Percentiles rank a stretch among this genome's conserved stretches.
Conservation (phyloP, 2,329 filamentous ascomycete genomes). For the Raffaelea ambrosiae region DNA sequence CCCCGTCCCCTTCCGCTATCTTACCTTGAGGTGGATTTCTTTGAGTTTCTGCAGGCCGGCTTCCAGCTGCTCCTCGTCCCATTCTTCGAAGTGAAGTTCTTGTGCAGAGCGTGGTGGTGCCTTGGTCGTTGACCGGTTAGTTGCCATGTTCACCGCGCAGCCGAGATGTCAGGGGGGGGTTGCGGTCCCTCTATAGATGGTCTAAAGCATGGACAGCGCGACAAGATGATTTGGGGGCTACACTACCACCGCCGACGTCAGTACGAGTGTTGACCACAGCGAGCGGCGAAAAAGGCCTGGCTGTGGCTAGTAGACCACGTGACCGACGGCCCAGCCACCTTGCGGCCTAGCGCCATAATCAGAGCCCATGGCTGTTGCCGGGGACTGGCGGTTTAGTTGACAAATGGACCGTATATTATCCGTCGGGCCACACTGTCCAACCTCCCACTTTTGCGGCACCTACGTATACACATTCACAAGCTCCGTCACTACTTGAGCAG, state of each 20-base stretch:
- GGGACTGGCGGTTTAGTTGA: not conserved
- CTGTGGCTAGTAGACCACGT: constrained; percentile 7
- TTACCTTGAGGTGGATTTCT: constrained; percentile 46
- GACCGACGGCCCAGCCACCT: not conserved
- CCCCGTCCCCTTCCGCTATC: constrained; percentile 1
- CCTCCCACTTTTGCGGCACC: constrained; percentile 10
- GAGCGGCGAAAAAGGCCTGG: too few relatives aligned
- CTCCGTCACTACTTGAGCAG: constrained; percentile 2
- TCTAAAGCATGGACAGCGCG: too few relatives aligned
- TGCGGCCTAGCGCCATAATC: not conserved
- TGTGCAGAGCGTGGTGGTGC: not conserved
- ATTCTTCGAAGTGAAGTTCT: constrained; percentile 19
- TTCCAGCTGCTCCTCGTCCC: constrained; percentile 42
- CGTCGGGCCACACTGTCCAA: constrained; percentile 14
- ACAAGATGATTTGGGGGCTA: too few relatives aligned
- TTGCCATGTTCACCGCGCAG: constrained; percentile 6
- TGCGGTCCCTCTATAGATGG: too few relatives aligned
- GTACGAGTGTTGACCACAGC: too few relatives aligned
- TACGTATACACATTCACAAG: constrained; percentile 8
- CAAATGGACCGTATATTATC: constrained; percentile 13
- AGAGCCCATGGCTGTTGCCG: not conserved
- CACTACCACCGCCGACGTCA: too few relatives aligned
- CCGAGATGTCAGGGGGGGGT: too few relatives aligned
- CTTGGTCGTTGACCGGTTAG: constrained; percentile 6
- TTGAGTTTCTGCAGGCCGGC: constrained; percentile 42